Base-by-base conservation (phyloP, 441 rosid species). In the Flueggea neowawraea region DNA sequence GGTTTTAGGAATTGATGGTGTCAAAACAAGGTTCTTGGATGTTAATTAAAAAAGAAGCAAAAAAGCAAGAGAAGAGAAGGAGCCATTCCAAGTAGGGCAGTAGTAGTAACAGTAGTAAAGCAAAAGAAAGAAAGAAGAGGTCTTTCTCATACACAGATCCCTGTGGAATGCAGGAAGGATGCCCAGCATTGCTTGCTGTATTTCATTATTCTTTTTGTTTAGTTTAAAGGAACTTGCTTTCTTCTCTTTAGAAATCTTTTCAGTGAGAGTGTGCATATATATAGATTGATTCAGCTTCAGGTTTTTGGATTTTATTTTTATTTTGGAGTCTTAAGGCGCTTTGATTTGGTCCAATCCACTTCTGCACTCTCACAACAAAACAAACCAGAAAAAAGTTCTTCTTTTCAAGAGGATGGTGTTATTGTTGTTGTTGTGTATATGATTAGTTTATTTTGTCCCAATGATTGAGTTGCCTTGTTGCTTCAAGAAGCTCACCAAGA, bases 141-240 rank as follows among this genome's bases (percentile, higher is more conserved):
- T 86, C 85, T 86, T 88, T 86, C 94, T 88, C 90, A 77, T 63
- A 71, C 95, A 82, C 98, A 84, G 98, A 91, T 91, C 97, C 98
- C 96, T 61, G 89, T 82, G 83, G 80, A 79, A 77, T 83, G 90
- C 83, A 72, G 73, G 69, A 62, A 60, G 61, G 69, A 70, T 80
- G 62, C 85, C 84, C 81, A 68, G 81, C 85, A 75, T 82, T 77
- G 86, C 81, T 81, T 78, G 83, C 78, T 84, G 81, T 16, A 17
- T 17, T 53, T 10, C 69, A 75, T 85, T 87, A 74, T 78, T 82
- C 86, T 70, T 83, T 81, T 80, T 82, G 87, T 80, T 83, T 78
- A 76, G 88, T 68, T 83, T 84, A 83, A 82, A 85, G 86, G 73
- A 68, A 70, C 69, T 78, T 66, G 77, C 76, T 73, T 80, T 80